phyloP scores from a whole-genome alignment of 164 flowering plant species.

The Umbilicus rupestris region DNA sequence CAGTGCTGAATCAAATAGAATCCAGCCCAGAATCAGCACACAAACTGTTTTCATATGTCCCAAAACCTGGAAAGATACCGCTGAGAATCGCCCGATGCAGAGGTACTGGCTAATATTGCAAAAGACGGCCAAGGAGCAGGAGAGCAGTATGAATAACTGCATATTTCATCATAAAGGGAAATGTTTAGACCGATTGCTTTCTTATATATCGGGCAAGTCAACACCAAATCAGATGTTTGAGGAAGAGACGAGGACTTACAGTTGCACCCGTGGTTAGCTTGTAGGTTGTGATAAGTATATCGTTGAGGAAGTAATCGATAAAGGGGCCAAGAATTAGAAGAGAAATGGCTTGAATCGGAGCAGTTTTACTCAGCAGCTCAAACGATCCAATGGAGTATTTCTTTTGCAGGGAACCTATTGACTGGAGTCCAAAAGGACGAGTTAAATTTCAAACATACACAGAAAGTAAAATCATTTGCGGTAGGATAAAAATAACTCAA shows the following conservation, averaged over 20 bases:
- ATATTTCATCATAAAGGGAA: neutral
- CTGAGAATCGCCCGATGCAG: conserved; percentile 6
- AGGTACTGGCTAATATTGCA: conserved; percentile 2
- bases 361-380: conserved; percentile 6
- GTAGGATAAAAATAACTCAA: too few relatives aligned
- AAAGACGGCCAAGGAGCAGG: conserved; percentile 5
- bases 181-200: neutral
- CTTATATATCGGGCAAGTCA: neutral
- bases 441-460: neutral
- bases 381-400: conserved; percentile 1
- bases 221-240: neutral
- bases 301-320: neutral
- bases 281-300: conserved; percentile 1
- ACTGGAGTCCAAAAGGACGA: neutral
- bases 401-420: conserved; percentile 3
- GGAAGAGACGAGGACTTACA: conserved; percentile 2
- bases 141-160: conserved; percentile 6
- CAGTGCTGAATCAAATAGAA: conserved; percentile 1
- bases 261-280: conserved; percentile 3
- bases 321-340: conserved; percentile 4
- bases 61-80: conserved; percentile 1
- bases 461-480: too few relatives aligned
- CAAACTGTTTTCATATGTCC: conserved; percentile 7
- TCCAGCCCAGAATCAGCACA: conserved; percentile 3
- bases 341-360: conserved; percentile 4